Conservation (phyloP, 2,329 filamentous ascomycete genomes). For the Aspergillus sp. region DNA sequence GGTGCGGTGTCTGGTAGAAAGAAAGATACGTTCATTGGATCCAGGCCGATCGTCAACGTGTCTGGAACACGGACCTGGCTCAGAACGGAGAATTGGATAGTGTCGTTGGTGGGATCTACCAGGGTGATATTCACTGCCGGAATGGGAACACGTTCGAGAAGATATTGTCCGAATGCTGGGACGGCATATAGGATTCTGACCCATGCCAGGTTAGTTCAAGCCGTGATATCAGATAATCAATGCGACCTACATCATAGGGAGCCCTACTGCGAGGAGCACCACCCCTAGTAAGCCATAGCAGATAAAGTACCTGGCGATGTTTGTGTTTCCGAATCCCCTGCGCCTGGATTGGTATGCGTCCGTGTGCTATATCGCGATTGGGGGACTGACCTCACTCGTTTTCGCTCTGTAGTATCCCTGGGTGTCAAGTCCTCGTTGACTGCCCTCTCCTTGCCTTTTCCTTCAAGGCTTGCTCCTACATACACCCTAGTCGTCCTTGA, state of each 20-base stretch:
- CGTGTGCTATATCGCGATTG: not conserved
- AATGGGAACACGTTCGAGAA: conserved; percentile 5
- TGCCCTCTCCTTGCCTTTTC: not conserved
- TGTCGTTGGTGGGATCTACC: conserved; percentile 7
- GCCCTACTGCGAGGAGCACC: conserved; percentile 1
- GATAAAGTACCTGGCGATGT: conserved; percentile 7
- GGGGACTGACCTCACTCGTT: not conserved
- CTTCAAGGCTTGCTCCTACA: not conserved
- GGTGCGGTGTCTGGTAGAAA: conserved; percentile 1
- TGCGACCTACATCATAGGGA: conserved; percentile 6
- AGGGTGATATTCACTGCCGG: conserved; percentile 4
- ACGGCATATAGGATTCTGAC: conserved; percentile 4
- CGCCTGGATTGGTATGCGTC: not conserved
- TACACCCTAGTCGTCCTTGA: not conserved
- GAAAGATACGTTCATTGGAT: conserved; percentile 3
- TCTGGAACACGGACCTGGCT: conserved; percentile 6
- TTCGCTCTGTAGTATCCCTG: not conserved
- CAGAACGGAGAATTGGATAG: conserved; percentile 7
- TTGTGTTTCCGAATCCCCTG: conserved; percentile 6
- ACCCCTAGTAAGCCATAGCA: conserved; percentile 4
- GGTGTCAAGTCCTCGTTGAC: not conserved
- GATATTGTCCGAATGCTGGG: conserved; percentile 7
- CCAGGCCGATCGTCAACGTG: not conserved
- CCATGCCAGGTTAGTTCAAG: not conserved
- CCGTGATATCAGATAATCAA: too few relatives aligned